Evolutionary conservation across 2,329 filamentous ascomycete species (phyloP).

Genomic region (Alternaria triticina): DNA sequence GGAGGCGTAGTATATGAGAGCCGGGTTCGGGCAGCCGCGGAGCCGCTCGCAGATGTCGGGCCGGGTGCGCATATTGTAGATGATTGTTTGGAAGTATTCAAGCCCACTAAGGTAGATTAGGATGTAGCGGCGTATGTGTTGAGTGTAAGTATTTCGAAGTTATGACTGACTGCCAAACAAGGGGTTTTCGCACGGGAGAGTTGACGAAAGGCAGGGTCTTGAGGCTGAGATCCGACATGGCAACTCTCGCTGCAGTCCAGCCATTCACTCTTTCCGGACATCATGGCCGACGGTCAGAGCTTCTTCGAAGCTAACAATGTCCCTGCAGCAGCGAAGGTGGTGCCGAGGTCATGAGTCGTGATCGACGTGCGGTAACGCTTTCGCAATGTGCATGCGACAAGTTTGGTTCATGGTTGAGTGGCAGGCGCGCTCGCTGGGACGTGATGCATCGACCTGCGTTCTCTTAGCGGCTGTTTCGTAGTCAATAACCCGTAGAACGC

Average conservation of each 20-base stretch:
- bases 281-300: not conserved
- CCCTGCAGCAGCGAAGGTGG: not conserved
- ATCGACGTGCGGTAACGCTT: not conserved
- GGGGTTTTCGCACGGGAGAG: not conserved
- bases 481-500: not conserved
- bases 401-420: not conserved
- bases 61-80: not conserved
- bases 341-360: not conserved
- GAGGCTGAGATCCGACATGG: not conserved
- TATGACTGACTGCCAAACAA: not conserved
- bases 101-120: not conserved
- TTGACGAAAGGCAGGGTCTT: not conserved
- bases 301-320: not conserved
- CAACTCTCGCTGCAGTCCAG: not conserved
- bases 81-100: not conserved
- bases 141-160: not conserved
- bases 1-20: conserved; percentile 1
- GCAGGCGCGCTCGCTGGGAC: too few relatives aligned
- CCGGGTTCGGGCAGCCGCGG: not conserved
- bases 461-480: not conserved
- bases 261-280: not conserved
- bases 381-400: not conserved
- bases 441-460: not conserved
- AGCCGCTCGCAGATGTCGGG: not conserved
- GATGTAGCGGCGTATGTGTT: not conserved